These are phyloP conservation scores for Erodium maritimum DNA, from an alignment of 345 rosid genomes.

Conservation along the genomic window DNA sequence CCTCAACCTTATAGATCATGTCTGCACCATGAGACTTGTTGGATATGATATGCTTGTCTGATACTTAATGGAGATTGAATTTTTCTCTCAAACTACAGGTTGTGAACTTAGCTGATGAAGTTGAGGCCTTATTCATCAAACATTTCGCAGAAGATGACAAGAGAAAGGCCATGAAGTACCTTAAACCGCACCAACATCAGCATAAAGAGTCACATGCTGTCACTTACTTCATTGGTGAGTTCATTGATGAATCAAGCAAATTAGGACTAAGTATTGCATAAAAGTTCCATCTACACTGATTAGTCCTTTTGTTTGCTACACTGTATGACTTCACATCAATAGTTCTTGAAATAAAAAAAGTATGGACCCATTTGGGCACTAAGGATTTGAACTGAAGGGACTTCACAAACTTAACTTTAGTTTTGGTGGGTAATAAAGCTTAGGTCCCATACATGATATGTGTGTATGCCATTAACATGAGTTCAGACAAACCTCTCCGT, in stretches of 20 bases:
- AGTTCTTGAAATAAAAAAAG: too few relatives aligned
- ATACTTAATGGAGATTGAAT: conserved; percentile 6
- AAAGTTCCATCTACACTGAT: too few relatives aligned
- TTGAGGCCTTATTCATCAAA: conserved; percentile 71
- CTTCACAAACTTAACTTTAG: background rate
- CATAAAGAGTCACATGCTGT: conserved; percentile 71
- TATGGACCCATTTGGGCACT: conserved; percentile 11
- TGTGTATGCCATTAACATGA: too few relatives aligned
- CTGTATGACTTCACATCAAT: too few relatives aligned
- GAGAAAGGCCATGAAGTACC: conserved; percentile 85
- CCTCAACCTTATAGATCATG: too few relatives aligned
- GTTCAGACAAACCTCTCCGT: background rate
- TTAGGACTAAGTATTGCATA: too few relatives aligned
- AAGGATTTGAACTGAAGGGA: too few relatives aligned
- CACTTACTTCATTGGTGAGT: conserved; percentile 92
- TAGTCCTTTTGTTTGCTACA: too few relatives aligned
- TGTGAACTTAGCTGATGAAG: conserved; percentile 69
- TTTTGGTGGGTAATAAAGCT: conserved; percentile 2
- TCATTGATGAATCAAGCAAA: background rate
- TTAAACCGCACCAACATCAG: conserved; percentile 49
- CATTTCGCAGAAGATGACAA: conserved; percentile 75
- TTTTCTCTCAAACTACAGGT: conserved; percentile 53
- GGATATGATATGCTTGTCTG: background rate
- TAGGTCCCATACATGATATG: too few relatives aligned
- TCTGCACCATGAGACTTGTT: conserved; percentile 1